Base-by-base conservation (phyloP, 1,284 basidiomycete species). In the Earliella scabrosa region DNA sequence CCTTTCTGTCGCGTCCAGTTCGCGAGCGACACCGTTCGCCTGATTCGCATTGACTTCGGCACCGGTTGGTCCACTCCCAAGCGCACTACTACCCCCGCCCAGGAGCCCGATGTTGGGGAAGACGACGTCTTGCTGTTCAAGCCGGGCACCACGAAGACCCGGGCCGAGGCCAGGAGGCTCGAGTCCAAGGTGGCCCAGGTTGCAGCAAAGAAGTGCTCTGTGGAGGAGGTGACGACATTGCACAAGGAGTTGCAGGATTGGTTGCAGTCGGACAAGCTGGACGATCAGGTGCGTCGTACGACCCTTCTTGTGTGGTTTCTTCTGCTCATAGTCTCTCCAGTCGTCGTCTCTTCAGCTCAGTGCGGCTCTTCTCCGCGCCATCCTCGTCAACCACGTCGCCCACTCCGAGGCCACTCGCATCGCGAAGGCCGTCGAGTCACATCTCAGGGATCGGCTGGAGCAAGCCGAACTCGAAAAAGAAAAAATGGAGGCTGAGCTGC, bases 191-290 rank as follows among this genome's bases (percentile, higher is more conserved):
- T 92, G 55, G 85, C 85, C 55, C 82, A 81, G 66, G 85, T 91
- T 64, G 90, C 89, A 29, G 81, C 83, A n/a, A 89, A 88, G 82
- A 90, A 89, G 78, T 90, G 87, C 74, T 90, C 88, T 26, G 88
- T 92, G 56, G 89, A 92, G 71, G 89, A 92, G 75, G 87, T 92
- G 44, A 81, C 83, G 48, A 76, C 79, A 54, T 80, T 92, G 61
- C 87, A 89, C 72, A 81, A 83, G 66, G 89, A 91, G 74, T 78
- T 92, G 58, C 80, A 88, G 69, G 82, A 83, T 56, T 92, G 87
- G 87, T 71, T 92, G 53, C 76, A 76, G 48, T 75, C 79, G 54
- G 83, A 87, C 66, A 83, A 82, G 71, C 65, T 71, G 52, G 81
- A 84, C 62, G 83, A 86, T 58, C 82, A 86, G 74, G 88, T 88